Conservation (phyloP, 2,329 filamentous ascomycete species). For the Tolypocladium capitatum region DNA sequence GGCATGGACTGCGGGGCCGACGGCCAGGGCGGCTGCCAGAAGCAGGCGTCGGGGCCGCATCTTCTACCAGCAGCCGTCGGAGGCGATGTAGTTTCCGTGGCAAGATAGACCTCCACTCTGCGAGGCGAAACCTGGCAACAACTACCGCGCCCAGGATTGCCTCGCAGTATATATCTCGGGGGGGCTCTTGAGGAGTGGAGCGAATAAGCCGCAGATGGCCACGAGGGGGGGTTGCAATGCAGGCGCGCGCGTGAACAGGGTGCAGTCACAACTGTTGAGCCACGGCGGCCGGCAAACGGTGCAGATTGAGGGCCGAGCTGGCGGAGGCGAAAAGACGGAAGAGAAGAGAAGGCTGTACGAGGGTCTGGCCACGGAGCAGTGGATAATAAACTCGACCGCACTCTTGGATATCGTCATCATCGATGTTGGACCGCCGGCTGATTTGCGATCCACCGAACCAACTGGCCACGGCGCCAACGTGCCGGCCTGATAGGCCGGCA, state of each 20-base stretch:
- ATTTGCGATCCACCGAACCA: too few relatives aligned
- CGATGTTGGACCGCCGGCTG: too few relatives aligned
- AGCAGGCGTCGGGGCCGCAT: not conserved
- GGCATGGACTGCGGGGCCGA: constrained; percentile 10
- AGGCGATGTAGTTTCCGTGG: not conserved
- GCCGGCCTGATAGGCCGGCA: not conserved
- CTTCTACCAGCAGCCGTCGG: not conserved
- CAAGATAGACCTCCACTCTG: not conserved
- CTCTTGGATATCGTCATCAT: too few relatives aligned
- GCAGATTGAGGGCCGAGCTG: too few relatives aligned
- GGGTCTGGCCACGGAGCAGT: not conserved
- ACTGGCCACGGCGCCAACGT: not conserved
- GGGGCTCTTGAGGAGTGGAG: not conserved
- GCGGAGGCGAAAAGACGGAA: too few relatives aligned
- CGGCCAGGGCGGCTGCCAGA: constrained; percentile 5
- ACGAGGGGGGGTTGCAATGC: not conserved
- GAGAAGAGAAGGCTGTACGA: not conserved
- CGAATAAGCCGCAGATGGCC: not conserved
- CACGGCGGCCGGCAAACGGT: not conserved
- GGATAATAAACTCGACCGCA: too few relatives aligned
- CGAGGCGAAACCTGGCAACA: not conserved
- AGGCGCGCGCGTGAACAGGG: too few relatives aligned
- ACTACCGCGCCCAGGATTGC: not conserved
- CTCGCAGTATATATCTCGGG: not conserved
- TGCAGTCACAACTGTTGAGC: too few relatives aligned